Percentiles rank a stretch among this genome's conserved stretches.
Evolutionary conservation across 192 early-diverging fungal genomes (phyloP).

Genomic region (Rhizophagus clarus): DNA sequence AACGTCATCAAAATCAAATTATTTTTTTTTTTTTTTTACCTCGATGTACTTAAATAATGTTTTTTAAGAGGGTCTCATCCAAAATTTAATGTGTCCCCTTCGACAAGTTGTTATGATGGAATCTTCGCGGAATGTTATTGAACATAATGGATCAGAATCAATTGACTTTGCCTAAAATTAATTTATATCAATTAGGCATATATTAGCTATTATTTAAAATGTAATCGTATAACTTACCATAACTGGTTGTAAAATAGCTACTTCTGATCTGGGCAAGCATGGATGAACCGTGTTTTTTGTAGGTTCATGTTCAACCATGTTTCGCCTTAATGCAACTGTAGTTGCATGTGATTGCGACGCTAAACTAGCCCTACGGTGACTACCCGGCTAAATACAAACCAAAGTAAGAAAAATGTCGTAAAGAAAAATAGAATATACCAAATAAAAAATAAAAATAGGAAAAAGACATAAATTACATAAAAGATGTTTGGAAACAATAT

Average conservation of each 20-base stretch:
- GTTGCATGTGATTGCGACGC: slow-evolving; percentile 36
- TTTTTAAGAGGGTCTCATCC: slow-evolving; percentile 59
- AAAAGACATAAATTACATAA: slow-evolving; percentile 3
- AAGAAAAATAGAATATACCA: not conserved
- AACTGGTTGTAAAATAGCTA: slow-evolving; percentile 73
- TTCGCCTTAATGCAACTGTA: slow-evolving; percentile 21
- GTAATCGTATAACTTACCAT: slow-evolving; percentile 42
- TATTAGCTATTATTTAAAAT: not conserved
- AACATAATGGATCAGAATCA: slow-evolving; percentile 62
- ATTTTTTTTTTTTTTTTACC: not conserved
- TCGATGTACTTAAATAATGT: not conserved
- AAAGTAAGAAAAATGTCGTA: not conserved
- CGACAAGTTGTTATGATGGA: slow-evolving; percentile 74
- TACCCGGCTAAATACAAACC: slow-evolving; percentile 25
- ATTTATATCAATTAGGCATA: not conserved
- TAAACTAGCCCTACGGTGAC: slow-evolving; percentile 42
- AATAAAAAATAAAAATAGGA: slow-evolving; percentile 4
- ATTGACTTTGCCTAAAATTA: slow-evolving; percentile 53
- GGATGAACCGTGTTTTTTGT: slow-evolving; percentile 37
- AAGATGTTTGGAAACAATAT: not conserved
- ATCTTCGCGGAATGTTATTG: slow-evolving; percentile 69
- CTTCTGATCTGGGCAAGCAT: slow-evolving; percentile 47
- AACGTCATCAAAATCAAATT: not conserved
- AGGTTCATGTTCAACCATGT: slow-evolving; percentile 26
- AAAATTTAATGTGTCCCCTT: slow-evolving; percentile 72